phyloP scores from a whole-genome alignment of 306 rosid species.

The Benincasa hispida region DNA sequence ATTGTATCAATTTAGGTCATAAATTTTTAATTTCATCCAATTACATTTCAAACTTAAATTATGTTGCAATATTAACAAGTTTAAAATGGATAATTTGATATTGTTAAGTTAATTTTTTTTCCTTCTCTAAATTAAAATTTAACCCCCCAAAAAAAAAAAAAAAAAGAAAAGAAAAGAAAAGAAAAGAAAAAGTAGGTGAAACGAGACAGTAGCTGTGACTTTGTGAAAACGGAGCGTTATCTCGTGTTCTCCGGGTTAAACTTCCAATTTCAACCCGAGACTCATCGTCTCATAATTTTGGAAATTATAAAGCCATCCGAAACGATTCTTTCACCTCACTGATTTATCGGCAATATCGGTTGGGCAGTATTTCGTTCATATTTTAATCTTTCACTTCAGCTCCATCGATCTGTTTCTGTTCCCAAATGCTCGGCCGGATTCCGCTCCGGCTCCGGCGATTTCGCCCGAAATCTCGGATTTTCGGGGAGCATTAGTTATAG shows the following conservation, averaged over 20 bases:
- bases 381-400: neutral
- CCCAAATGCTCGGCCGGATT: neutral
- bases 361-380: neutral
- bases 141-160: too few species aligned
- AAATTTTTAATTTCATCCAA: too few species aligned
- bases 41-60: too few species aligned
- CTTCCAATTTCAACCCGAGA: neutral
- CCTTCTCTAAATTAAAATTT: too few species aligned
- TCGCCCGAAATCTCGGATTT: conserved; percentile 3
- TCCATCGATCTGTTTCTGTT: neutral
- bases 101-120: too few species aligned
- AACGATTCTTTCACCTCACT: neutral
- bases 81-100: too few species aligned
- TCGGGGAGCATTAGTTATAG: neutral
- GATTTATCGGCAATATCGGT: neutral
- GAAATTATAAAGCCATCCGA: neutral
- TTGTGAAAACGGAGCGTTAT: neutral
- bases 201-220: neutral
- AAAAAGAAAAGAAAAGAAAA: too few species aligned
- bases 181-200: neutral
- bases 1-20: too few species aligned
- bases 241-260: neutral
- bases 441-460: neutral
- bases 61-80: too few species aligned
- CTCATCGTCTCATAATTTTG: neutral